Evolutionary conservation across 2,329 filamentous ascomycete species (phyloP), one percentile per base, ranked within the genome.

Genomic region (Aspergillus sergii): DNA sequence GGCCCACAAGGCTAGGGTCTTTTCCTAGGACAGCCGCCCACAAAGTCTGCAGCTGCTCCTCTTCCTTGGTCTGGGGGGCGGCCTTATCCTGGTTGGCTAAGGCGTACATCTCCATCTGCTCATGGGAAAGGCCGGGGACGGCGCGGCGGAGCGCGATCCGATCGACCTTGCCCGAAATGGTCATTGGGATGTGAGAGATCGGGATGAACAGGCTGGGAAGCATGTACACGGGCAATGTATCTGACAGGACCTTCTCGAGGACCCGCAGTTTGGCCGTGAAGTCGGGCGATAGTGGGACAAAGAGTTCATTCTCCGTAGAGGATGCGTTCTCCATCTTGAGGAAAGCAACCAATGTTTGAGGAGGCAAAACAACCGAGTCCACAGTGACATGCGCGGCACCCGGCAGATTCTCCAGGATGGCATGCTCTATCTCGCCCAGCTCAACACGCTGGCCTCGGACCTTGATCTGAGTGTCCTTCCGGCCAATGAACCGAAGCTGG

Each of bases 11-110:
- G 2, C 55, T 50, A 2, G 34, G 30, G 7, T 54, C 26, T 8
- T 50, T 34, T 19, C 66, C 66, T 10, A 70, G 51, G 1, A 46
- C 51, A 10, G 60, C 9, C 0, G 61, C 61, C 74, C 68, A 70
- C 8, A 67, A 62, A 3, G 53, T 21, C 26, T 58, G 61, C 11
- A 69, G 9, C 36, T 21, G 12, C 8, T 59, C 51, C 51, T 69
- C 68, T 12, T 30, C 26, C 8, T 46, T 30, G 16, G 32, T 63
- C 3, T 57, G 23, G 14, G 67, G 67, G 9, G 12, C 19, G n/a
- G 59, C 14, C 1, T 45, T 56, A 16, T 59, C 26, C 4, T n/a
- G 23, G 9, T 21, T 39, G 1, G 39, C 26, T 3, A 39, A 36
- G 28, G 61, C 36, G 34, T 62, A 64, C 5, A 16, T 43, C 50